Conservation (phyloP, 1,284 basidiomycete species). For the Ceratobasidium theobromae region DNA sequence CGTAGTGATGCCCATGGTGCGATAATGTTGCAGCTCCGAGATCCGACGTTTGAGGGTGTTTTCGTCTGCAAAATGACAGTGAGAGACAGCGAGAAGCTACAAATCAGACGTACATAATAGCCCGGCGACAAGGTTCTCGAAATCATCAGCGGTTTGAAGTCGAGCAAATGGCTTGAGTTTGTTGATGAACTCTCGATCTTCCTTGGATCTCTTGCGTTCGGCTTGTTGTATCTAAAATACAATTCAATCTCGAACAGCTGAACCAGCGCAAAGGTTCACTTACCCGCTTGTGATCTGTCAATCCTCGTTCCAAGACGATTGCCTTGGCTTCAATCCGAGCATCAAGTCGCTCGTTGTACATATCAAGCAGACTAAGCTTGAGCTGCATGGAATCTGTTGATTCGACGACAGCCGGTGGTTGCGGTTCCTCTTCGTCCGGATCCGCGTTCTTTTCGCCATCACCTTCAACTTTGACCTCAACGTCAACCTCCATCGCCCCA, state of each 20-base stretch:
- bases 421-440: constrained; percentile 60
- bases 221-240: constrained; percentile 74
- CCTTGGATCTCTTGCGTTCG: constrained; percentile 88
- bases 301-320: constrained; percentile 89
- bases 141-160: constrained; percentile 89
- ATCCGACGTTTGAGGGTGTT: constrained; percentile 81
- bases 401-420: constrained; percentile 74
- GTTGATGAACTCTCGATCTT: constrained; percentile 88
- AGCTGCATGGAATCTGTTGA: constrained; percentile 86
- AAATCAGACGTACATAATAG: constrained; percentile 70
- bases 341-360: constrained; percentile 91
- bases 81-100: background rate
- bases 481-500: constrained; percentile 36
- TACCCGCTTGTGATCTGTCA: constrained; percentile 94
- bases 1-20: constrained; percentile 78
- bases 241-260: background rate
- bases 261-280: constrained; percentile 33
- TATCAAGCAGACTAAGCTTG: constrained; percentile 88
- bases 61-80: constrained; percentile 61
- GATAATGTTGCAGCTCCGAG: constrained; percentile 84
- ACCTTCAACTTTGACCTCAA: constrained; percentile 36
- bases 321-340: constrained; percentile 85
- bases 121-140: constrained; percentile 85
- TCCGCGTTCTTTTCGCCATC: constrained; percentile 48
- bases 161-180: constrained; percentile 91